A percentile compares a stretch with the other conserved stretches of the same genome.
Conservation (phyloP, 2,329 filamentous ascomycete species). For the Fusarium redolens region DNA sequence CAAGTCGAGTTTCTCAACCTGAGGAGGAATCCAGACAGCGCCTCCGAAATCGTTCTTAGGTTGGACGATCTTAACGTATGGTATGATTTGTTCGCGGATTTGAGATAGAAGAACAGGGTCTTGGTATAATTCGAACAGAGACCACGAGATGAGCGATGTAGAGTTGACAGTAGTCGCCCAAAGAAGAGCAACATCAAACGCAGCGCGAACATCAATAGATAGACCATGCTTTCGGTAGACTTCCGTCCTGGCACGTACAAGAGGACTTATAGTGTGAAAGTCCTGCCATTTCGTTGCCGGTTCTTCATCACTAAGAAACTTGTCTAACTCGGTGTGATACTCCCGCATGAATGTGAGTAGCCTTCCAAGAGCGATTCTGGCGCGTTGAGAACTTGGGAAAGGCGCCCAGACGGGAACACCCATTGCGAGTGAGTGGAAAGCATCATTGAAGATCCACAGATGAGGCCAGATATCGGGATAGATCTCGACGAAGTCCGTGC, state of each 20-base stretch:
- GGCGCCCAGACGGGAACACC: conserved; percentile 50
- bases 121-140: conserved; percentile 55
- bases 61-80: conserved; percentile 47
- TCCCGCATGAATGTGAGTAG: conserved; percentile 48
- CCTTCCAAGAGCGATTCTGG: conserved; percentile 45
- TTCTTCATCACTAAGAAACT: conserved; percentile 47
- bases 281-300: conserved; percentile 51
- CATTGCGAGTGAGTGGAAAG: conserved; percentile 48
- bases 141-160: conserved; percentile 54
- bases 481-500: conserved; percentile 56
- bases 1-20: conserved; percentile 51
- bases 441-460: conserved; percentile 53
- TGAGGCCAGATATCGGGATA: conserved; percentile 53
- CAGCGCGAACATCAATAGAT: conserved; percentile 48
- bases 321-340: conserved; percentile 52
- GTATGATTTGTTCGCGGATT: conserved; percentile 54
- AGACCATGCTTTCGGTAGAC: conserved; percentile 47
- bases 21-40: conserved; percentile 51
- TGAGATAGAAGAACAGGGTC: conserved; percentile 53
- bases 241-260: conserved; percentile 48
- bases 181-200: conserved; percentile 50
- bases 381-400: conserved; percentile 48
- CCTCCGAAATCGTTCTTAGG: conserved; percentile 51
- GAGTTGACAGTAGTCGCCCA: conserved; percentile 56
- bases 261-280: conserved; percentile 50